These are phyloP conservation scores for Suhomyces maxii DNA, from an alignment of 1,139 yeast species.

Conservation along the genomic window DNA sequence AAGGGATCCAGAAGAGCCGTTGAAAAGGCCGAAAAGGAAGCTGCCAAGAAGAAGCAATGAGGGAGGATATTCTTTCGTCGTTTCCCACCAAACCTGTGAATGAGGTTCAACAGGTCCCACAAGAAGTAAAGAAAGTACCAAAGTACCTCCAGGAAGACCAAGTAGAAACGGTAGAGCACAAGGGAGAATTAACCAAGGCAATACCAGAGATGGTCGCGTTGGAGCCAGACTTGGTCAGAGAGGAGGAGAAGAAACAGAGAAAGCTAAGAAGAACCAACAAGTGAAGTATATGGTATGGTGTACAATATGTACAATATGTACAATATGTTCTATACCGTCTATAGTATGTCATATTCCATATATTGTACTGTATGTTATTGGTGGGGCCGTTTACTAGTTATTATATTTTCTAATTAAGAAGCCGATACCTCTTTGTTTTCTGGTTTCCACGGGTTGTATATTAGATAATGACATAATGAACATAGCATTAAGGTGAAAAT, in stretches of 20 bases:
- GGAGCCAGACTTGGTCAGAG: slow-evolving; percentile 30
- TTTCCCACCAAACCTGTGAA: slow-evolving; percentile 5
- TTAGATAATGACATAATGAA: too few relatives aligned
- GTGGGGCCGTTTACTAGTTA: too few relatives aligned
- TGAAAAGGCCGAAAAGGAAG: slow-evolving; percentile 53
- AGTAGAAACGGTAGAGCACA: slow-evolving; percentile 4
- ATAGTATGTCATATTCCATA: too few relatives aligned
- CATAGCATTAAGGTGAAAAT: too few relatives aligned
- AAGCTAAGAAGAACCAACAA: slow-evolving; percentile 13
- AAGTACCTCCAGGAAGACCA: slow-evolving; percentile 9
- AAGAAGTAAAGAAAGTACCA: neutral
- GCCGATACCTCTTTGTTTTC: too few relatives aligned
- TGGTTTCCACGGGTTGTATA: too few relatives aligned
- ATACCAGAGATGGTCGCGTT: slow-evolving; percentile 33
- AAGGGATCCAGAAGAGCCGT: slow-evolving; percentile 89
- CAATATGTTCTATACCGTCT: too few relatives aligned
- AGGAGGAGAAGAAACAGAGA: slow-evolving; percentile 21
- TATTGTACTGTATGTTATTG: too few relatives aligned
- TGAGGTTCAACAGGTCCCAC: too few relatives aligned
- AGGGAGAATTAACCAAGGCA: slow-evolving; percentile 9
- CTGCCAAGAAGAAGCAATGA: slow-evolving; percentile 17
- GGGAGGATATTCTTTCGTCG: slow-evolving; percentile 2
- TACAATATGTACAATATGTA: too few relatives aligned
- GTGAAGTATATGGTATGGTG: too few relatives aligned
- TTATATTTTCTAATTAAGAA: too few relatives aligned